Evolutionary conservation across 179 eudicot genomes (phyloP).

Genomic region (Actinidia arguta): DNA sequence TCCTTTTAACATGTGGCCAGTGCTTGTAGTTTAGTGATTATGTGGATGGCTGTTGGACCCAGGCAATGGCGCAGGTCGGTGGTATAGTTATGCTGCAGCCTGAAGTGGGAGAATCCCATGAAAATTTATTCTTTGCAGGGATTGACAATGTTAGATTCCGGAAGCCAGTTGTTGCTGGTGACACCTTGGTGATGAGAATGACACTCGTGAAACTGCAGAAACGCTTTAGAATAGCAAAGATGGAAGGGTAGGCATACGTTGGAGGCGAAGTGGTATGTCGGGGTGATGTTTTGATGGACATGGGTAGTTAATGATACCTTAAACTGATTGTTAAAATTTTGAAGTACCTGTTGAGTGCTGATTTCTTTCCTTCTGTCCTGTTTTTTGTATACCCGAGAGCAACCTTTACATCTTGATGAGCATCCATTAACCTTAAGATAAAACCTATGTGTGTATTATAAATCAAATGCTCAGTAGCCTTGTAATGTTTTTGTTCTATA

Average conservation of each 20-base stretch:
- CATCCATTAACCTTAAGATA: conserved; percentile 2
- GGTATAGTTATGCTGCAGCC: conserved; percentile 95
- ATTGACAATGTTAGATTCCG: conserved; percentile 95
- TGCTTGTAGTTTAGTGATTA: conserved; percentile 9
- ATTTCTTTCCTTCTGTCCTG: not conserved
- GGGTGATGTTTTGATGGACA: conserved; percentile 98
- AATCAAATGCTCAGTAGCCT: not conserved
- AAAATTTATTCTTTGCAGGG: conserved; percentile 94
- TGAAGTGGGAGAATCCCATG: conserved; percentile 90
- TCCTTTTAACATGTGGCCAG: too few species aligned
- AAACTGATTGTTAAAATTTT: not conserved
- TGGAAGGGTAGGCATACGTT: conserved; percentile 99
- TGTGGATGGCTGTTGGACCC: conserved; percentile 24
- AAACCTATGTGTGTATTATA: not conserved
- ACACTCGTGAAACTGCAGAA: conserved; percentile 85
- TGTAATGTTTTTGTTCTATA: not conserved
- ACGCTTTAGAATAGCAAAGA: conserved; percentile 95
- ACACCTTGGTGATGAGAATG: conserved; percentile 96
- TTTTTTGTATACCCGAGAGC: not conserved
- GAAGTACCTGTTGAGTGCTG: not conserved
- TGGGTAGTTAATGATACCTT: conserved; percentile 48
- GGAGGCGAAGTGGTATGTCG: conserved; percentile 94
- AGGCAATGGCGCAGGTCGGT: conserved; percentile 99
- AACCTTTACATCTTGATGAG: conserved; percentile 8
- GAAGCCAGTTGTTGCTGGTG: conserved; percentile 97